These are phyloP conservation scores for Brassica cretica DNA, from an alignment of 345 rosid species.

Conservation along the genomic window DNA sequence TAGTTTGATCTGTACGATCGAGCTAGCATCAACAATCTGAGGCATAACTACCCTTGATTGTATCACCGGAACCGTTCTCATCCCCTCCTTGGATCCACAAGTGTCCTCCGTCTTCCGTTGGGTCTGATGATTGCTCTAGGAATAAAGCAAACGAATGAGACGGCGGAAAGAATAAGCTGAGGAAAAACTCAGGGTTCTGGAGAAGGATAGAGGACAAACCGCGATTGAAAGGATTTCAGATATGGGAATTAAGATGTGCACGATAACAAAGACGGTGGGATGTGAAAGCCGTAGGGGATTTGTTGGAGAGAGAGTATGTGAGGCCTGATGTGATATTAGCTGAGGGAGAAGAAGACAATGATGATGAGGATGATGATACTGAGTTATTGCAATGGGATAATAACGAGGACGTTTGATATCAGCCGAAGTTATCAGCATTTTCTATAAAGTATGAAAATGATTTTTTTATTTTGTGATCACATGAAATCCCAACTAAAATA, in stretches of 20 bases:
- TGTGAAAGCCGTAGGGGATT: conserved; percentile 50
- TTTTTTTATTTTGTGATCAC: background rate
- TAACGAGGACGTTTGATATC: conserved; percentile 36
- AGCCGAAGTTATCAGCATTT: too few relatives aligned
- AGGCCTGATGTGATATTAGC: conserved; percentile 69
- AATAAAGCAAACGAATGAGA: conserved; percentile 21
- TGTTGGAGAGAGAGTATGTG: conserved; percentile 80
- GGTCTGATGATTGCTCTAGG: conserved; percentile 20
- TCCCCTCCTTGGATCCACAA: conserved; percentile 58
- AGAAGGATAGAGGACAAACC: conserved; percentile 53
- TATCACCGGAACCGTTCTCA: conserved; percentile 30
- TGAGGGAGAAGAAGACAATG: conserved; percentile 47
- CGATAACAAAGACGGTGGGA: conserved; percentile 36
- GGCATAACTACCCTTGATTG: conserved; percentile 32
- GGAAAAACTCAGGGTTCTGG: conserved; percentile 34
- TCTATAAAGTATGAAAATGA: too few relatives aligned
- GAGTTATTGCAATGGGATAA: conserved; percentile 68
- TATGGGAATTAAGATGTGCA: conserved; percentile 62
- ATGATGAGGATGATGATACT: conserved; percentile 22
- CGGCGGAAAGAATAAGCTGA: conserved; percentile 29
- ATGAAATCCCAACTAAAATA: too few relatives aligned
- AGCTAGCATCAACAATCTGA: conserved; percentile 31
- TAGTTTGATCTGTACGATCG: conserved; percentile 6
- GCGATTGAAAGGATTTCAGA: conserved; percentile 49
- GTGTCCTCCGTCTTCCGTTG: conserved; percentile 32